Percentiles rank a stretch among this genome's conserved stretches.
phyloP scores from a whole-genome alignment of 2,329 filamentous ascomycete genomes.

The Monilinia laxa region DNA sequence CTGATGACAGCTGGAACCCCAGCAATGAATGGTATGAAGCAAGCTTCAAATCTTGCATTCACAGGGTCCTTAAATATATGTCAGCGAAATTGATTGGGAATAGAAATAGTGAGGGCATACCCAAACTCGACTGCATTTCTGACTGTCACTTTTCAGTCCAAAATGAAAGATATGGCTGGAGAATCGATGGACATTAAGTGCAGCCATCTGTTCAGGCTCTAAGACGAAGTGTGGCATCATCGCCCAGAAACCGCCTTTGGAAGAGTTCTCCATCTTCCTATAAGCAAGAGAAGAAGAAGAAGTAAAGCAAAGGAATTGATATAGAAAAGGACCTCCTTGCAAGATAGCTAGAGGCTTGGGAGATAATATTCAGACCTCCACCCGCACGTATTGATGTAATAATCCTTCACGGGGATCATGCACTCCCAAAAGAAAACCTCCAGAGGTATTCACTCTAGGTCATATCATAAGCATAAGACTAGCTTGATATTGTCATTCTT shows the following conservation, averaged over 20 bases:
- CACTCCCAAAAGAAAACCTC: too few species aligned
- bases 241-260: neutral
- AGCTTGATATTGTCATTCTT: neutral
- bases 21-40: slow-evolving; percentile 36
- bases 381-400: too few species aligned
- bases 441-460: too few species aligned
- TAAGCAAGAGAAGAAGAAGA: neutral
- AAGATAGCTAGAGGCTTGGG: too few species aligned
- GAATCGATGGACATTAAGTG: slow-evolving; percentile 1
- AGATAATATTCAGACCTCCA: too few species aligned
- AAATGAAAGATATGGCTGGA: neutral
- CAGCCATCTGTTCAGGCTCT: slow-evolving; percentile 4
- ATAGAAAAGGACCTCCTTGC: too few species aligned
- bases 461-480: too few species aligned
- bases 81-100: neutral
- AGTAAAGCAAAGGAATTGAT: too few species aligned
- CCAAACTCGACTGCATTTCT: slow-evolving; percentile 26
- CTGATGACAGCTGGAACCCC: slow-evolving; percentile 36
- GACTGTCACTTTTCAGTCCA: neutral
- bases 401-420: too few species aligned
- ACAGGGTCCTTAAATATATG: slow-evolving; percentile 33
- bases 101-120: slow-evolving; percentile 18
- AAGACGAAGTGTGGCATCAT: slow-evolving; percentile 5
- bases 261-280: neutral
- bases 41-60: slow-evolving; percentile 36